Conservation (phyloP, 2,329 filamentous ascomycete species). For the Drechslera avenae region DNA sequence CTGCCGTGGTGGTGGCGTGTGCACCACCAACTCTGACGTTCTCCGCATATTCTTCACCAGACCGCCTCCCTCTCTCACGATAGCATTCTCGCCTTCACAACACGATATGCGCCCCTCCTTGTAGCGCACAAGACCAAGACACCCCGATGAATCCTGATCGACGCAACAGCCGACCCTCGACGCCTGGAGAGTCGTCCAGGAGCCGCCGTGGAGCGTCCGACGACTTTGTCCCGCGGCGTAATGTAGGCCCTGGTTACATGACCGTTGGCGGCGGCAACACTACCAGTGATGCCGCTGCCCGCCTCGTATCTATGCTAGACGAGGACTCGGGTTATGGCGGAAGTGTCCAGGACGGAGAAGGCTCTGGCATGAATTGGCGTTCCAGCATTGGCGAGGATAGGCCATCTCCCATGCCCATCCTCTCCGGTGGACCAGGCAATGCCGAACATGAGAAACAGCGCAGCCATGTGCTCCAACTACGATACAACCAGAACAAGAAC, state of each 20-base stretch:
- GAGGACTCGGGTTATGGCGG: conserved; percentile 91
- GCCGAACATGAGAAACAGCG: conserved; percentile 69
- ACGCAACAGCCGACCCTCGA: conserved; percentile 24
- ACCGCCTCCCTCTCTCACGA: conserved; percentile 16
- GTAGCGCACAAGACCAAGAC: conserved; percentile 19
- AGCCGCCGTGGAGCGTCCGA: conserved; percentile 34
- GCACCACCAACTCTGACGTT: conserved; percentile 21
- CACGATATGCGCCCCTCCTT: conserved; percentile 40
- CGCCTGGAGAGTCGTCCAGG: conserved; percentile 35
- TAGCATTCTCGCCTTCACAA: conserved; percentile 6
- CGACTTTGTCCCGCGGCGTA: conserved; percentile 29
- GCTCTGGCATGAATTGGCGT: conserved; percentile 59
- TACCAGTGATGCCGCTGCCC: conserved; percentile 75
- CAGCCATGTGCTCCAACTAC: conserved; percentile 87
- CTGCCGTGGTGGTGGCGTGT: conserved; percentile 18
- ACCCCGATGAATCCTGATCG: conserved; percentile 40
- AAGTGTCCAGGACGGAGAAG: conserved; percentile 70
- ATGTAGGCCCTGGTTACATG: conserved; percentile 71
- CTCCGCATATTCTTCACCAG: conserved; percentile 20
- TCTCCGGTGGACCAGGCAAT: conserved; percentile 54
- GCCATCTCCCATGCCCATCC: conserved; percentile 59
- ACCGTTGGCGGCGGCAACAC: conserved; percentile 83
- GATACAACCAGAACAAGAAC: conserved; percentile 91
- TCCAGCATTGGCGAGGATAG: conserved; percentile 62
- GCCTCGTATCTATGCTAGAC: conserved; percentile 80